Base-by-base conservation (phyloP, 257 asterid species). In the Solanum medicagineum region DNA sequence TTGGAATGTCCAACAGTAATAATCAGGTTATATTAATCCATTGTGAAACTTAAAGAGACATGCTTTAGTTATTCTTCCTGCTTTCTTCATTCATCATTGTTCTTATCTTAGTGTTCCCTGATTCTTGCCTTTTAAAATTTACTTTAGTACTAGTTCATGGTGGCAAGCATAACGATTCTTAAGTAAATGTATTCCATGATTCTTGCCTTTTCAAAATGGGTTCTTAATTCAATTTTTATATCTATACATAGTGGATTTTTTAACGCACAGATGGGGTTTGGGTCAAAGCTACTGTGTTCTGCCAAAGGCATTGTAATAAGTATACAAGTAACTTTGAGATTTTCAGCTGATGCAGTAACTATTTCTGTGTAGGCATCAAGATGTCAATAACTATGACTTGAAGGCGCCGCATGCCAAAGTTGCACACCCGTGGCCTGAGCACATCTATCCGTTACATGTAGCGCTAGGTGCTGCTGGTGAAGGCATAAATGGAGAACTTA, bases 341-440 rank as follows among this genome's bases (percentile, higher is more conserved):
- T 73, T 73, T 45, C 57, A 73, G 57, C 81, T 73, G 53, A 73
- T 3, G 40, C 15, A 73, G 13, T n/a, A 10, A 42, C n/a, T 24
- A 45, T 13, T 24, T 53, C 9, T 42, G 60, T 79, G 32, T 87
- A 94, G 98, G 92, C 90, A 91, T 47, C 96, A 91, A 88, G 98
- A 93, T 84, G 90, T 94, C 6, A 94, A 92, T 87, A 85, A 88
- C 81, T 93, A 88, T 17, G 89, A 83, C 83, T 90, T 86, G 86
- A 91, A 90, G 89, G 98, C 98, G 20, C 98, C 98, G 1, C 90
- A 91, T 82, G 95, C 96, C 3, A 93, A 89, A 87, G 92, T 84
- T 19, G 96, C 96, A 51, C 98, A 94, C 81, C 98, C 98, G 24
- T 62, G 90, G 90, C 95, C 98, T 0, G 97, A 94, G 19, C 98